Base-by-base conservation (phyloP, 306 rosid species). In the Cucurbita moschata region DNA sequence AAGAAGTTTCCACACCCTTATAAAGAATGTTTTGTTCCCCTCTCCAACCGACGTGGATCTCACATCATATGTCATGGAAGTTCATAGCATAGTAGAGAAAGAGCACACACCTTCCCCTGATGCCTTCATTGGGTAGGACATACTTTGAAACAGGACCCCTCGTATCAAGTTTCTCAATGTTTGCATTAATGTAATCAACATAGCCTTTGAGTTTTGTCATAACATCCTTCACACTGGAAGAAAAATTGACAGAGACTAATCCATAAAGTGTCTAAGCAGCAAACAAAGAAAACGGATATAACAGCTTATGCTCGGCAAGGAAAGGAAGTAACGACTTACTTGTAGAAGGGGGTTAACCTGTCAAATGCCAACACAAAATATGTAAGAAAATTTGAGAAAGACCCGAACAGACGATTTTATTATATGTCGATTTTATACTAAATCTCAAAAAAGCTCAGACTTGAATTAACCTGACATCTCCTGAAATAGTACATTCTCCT, bases 301-400 rank as follows among this genome's bases (percentile, higher is more conserved):
- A 70, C 11, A 49, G 18, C n/a, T 50, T 50, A 53, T 67, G 59
- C 62, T 76, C 74, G 75, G 77, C 54, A 44, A 40, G 49, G 21
- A 79, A 71, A 71, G 47, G 68, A 60, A 76, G 76, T 71, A 77
- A 67, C 43, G 75, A 80, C 97, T 94, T 86, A 91, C 99, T 83
- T 55, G 87, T 94, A 94, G 80, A 91, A 94, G 72, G 96, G 99
- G 80, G 99, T 94, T 79, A 94, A 81, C 89, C 97, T 93, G 83
- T 78, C 77, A 43, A 85, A 60, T 66, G 83, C 49, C 19, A 64
- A 78, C 74, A 79, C 4, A 5, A 63, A 5, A 56, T 52, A 67
- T 44, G 38, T 81, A 14, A 83, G 6, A 52, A 51, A 7, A 59
- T 10, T 35, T 49, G 49, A 65, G 59, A 15, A 30, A 75, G 37